Base-by-base conservation (phyloP, 2,329 filamentous ascomycete genomes). In the Fusarium nisikadoi region DNA sequence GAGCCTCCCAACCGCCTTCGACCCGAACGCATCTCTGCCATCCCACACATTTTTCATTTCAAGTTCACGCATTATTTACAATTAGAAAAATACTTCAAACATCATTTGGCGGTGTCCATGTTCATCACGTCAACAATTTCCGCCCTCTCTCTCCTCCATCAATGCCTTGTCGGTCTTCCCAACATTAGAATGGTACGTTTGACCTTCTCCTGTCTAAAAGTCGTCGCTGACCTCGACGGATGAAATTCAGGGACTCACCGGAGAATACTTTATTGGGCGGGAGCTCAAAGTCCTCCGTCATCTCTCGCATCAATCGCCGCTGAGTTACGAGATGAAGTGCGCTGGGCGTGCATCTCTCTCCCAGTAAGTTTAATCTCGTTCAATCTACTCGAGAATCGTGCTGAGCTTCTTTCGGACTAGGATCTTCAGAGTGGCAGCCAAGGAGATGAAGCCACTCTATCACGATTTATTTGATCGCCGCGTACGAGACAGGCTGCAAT, bases 281-380 rank as follows among this genome's bases (percentile, higher is more conserved):
- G 4, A 35, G 25, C 17, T 49, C n/a, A 14, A 62, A 8, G 14
- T 67, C 55, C 14, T 68, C 54, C 1, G 16, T 42, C 35, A 53
- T 53, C 20, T 68, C 62, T 11, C 54, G 54, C 36, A 68, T 13
- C 17, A 46, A 38, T 35, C 36, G 49, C 39, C 45, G 19, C 8
- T 57, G 33, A 23, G 46, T 33, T 36, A n/a, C 17, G 12, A 6
- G 16, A 19, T 20, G 11, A 19, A 50, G 2, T 35, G n/a, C n/a
- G 8, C n/a, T 19, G 12, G 9, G 6, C 4, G 10, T 14, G 6
- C 19, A 35, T 9, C 47, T 31, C 7, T 25, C 16, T 0, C 11
- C 8, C 2, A 3, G 29, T 35, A 14, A 3, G 6, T 14, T 13
- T 2, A 12, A 25, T 17, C n/a, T 25, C n/a, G n/a, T 33, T 49